A percentile compares a stretch with the other conserved stretches of the same genome.
These are phyloP conservation scores for Herpetomonas samuelpessoai DNA, from an alignment of 208 protist genomes.

Conservation along the genomic window DNA sequence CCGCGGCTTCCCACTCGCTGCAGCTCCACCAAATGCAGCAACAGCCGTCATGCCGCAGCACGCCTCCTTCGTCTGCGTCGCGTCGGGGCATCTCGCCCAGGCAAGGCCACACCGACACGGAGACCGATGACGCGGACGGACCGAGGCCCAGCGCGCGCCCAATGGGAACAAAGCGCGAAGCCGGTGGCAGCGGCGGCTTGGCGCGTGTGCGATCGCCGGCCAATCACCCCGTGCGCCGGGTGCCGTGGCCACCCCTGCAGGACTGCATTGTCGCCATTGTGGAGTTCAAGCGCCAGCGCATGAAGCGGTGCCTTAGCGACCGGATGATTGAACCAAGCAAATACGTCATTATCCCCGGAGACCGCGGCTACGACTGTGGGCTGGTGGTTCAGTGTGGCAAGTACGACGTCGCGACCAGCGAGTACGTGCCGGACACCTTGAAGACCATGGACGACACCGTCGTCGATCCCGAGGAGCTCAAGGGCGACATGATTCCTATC, in stretches of 20 bases:
- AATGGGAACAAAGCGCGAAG: background rate
- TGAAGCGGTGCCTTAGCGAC: slow-evolving; percentile 40
- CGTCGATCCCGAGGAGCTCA: slow-evolving; percentile 25
- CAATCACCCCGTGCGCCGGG: background rate
- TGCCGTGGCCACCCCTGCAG: slow-evolving; percentile 23
- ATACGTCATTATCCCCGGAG: slow-evolving; percentile 83
- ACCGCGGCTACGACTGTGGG: slow-evolving; percentile 78
- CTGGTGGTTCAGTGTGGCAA: slow-evolving; percentile 61
- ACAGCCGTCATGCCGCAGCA: background rate
- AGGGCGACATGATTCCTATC: slow-evolving; percentile 32
- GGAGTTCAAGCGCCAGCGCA: slow-evolving; percentile 80
- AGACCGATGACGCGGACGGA: no score
- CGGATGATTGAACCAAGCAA: slow-evolving; percentile 23
- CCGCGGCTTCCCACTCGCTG: no score
- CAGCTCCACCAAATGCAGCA: background rate
- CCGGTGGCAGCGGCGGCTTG: background rate
- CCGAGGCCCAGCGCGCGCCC: no score
- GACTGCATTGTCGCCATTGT: slow-evolving; percentile 61
- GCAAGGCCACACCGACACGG: no score
- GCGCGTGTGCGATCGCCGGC: background rate
- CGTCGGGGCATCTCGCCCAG: background rate
- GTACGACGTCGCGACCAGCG: slow-evolving; percentile 22
- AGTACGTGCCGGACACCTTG: slow-evolving; percentile 14
- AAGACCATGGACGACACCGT: slow-evolving; percentile 10
- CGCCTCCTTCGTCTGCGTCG: background rate